These are phyloP conservation scores for Babesia divergens DNA, from an alignment of 169 alveolate species.

Conservation along the genomic window DNA sequence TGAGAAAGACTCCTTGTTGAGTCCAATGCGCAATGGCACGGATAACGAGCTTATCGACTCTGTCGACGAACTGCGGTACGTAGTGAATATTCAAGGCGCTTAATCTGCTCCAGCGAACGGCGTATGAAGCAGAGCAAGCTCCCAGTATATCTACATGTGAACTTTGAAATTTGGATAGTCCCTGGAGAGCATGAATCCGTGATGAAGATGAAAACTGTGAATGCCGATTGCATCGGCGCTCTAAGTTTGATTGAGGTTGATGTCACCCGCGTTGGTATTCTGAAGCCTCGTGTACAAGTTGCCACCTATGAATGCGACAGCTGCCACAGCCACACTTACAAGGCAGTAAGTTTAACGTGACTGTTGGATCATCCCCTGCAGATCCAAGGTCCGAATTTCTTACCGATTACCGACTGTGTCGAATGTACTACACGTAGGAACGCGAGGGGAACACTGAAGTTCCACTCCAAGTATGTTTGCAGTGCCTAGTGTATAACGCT, in stretches of 20 bases:
- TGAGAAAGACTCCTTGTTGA: not conserved
- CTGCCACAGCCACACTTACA: conserved; percentile 87
- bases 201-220: conserved; percentile 86
- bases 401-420: conserved; percentile 91
- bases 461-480: conserved; percentile 67
- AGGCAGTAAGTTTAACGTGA: conserved; percentile 54
- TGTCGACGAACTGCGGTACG: conserved; percentile 21
- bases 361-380: conserved; percentile 54
- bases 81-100: not conserved
- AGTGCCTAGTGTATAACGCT: not conserved
- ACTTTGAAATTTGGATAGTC: conserved; percentile 68
- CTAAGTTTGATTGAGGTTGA: conserved; percentile 76
- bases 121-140: conserved; percentile 79
- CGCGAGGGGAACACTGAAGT: conserved; percentile 82
- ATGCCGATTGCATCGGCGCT: conserved; percentile 88
- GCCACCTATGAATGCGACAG: conserved; percentile 94
- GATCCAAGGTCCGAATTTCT: conserved; percentile 80
- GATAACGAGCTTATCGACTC: not conserved
- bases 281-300: conserved; percentile 90
- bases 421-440: conserved; percentile 81
- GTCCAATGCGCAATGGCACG: not conserved
- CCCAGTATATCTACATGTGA: conserved; percentile 63
- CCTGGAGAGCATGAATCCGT: conserved; percentile 74
- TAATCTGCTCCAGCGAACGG: conserved; percentile 54
- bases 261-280: conserved; percentile 89